These are phyloP conservation scores for Phytophthora fragariae DNA, from an alignment of 352 stramenopile species.

Conservation along the genomic window DNA sequence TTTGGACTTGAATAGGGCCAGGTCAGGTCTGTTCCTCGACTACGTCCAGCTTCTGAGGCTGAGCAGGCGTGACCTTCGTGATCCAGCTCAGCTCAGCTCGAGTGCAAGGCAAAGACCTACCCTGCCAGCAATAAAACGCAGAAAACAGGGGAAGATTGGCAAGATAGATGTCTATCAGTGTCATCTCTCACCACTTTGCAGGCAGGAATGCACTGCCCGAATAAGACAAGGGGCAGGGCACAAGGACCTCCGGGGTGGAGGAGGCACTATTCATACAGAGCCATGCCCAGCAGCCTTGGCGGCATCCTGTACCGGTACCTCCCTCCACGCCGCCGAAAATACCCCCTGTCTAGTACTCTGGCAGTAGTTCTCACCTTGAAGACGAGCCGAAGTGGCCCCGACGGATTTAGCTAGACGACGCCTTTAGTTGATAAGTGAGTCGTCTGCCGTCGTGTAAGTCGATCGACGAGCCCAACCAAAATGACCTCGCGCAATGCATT, in stretches of 20 bases:
- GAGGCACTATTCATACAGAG: conserved; percentile 33
- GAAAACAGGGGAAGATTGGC: conserved; percentile 38
- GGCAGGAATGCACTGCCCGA: conserved; percentile 11
- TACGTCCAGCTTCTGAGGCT: conserved; percentile 27
- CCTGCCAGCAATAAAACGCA: conserved; percentile 44
- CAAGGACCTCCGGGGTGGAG: conserved; percentile 4
- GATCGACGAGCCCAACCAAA: conserved; percentile 1
- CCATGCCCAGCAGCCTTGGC: conserved; percentile 8
- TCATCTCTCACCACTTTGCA: conserved; percentile 23
- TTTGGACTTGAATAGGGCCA: conserved; percentile 39
- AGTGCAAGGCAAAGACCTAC: not conserved
- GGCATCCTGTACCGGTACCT: conserved; percentile 7
- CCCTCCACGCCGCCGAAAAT: conserved; percentile 13
- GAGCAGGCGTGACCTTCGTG: conserved; percentile 14
- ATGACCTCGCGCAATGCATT: conserved; percentile 1
- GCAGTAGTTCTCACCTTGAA: conserved; percentile 13
- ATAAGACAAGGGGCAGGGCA: conserved; percentile 34
- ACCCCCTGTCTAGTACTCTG: conserved; percentile 9
- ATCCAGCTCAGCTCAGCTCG: conserved; percentile 5
- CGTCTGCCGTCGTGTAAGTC: not conserved
- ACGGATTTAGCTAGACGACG: conserved; percentile 15
- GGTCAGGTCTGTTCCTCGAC: conserved; percentile 39
- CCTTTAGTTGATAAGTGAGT: conserved; percentile 2
- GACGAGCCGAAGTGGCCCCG: conserved; percentile 1
- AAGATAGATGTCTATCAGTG: conserved; percentile 25